Base-by-base conservation (phyloP, 164 flowering plant genomes). In the Berberis thunbergii region DNA sequence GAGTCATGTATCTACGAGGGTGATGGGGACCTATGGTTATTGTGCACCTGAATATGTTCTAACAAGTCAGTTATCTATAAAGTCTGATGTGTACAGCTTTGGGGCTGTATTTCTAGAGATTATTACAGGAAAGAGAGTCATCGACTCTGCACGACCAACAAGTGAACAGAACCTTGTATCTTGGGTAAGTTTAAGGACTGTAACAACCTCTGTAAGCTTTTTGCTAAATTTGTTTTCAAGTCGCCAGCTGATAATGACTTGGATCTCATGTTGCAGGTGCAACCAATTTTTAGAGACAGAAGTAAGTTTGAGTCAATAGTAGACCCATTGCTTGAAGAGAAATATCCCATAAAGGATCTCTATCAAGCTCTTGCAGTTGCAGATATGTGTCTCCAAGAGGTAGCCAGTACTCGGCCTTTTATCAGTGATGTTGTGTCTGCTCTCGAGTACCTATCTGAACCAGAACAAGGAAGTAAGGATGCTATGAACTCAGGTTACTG, bases 61-160 rank as follows among this genome's bases (percentile, higher is more conserved):
- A 45, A 84, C 96, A 72, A 89, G 95, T 80, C 85, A 83, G 53
- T 63, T 88, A 66, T 83, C 89, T 1, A 71, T 83, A 40, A 88
- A 79, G 67, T 88, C 95, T 0, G 95, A 88, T 65, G 87, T 88
- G 4, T 88, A 88, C 67, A 88, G 95, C 77, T 88, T 83, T 60
- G 95, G 95, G 8, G 91, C 86, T 41, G 95, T 88, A 70, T 79
- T 88, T 60, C 66, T 88, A 73, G 95, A 88, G 76, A 75, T 88
- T 7, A 81, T 88, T 73, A 86, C 87, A 3, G 91, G 95, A 49
- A 69, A 89, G 70, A 81, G 95, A 73, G 89, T 83, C 26, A 84
- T 88, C 41, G 95, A 86, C 72, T 72, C 42, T 69, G 58, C 79
- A 44, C 76, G 86, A 71, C 84, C 86, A 44, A 73, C 74, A 3